These are phyloP conservation scores for Pichia kudriavzevii DNA, from an alignment of 1,139 yeast genomes.

Conservation along the genomic window DNA sequence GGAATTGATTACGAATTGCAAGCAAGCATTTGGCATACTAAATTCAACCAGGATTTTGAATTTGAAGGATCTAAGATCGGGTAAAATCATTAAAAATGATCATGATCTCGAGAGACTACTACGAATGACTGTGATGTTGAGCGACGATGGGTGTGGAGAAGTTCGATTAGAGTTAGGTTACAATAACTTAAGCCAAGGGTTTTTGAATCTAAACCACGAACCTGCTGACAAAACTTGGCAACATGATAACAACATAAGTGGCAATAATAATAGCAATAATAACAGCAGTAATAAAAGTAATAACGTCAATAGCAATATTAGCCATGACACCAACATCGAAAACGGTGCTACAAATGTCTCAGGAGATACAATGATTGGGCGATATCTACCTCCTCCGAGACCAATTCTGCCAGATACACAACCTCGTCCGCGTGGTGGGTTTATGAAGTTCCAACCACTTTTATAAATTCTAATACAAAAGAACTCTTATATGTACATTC, in stretches of 20 bases:
- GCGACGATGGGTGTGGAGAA: constrained; percentile 16
- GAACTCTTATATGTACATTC: too few relatives aligned
- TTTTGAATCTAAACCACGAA: constrained; percentile 23
- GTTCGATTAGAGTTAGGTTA: constrained; percentile 22
- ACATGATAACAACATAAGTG: neutral
- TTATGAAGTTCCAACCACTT: constrained; percentile 17
- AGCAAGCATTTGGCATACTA: constrained; percentile 53
- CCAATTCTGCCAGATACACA: constrained; percentile 13
- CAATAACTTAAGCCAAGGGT: constrained; percentile 23
- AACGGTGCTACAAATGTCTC: too few relatives aligned
- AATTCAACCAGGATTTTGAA: constrained; percentile 30
- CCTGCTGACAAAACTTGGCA: constrained; percentile 1
- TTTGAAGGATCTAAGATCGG: constrained; percentile 20
- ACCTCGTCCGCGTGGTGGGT: constrained; percentile 6
- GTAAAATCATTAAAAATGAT: constrained; percentile 22
- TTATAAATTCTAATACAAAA: constrained; percentile 5
- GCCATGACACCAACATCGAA: too few relatives aligned
- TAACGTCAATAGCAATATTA: neutral
- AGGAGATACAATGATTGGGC: constrained; percentile 9
- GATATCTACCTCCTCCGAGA: constrained; percentile 17
- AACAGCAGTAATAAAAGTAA: neutral
- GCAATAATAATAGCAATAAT: neutral
- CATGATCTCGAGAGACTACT: constrained; percentile 25
- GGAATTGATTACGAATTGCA: constrained; percentile 66
- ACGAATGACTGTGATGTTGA: constrained; percentile 15